These are phyloP conservation scores for Fusarium devonianum DNA, from an alignment of 2,329 filamentous ascomycete genomes.

Conservation along the genomic window DNA sequence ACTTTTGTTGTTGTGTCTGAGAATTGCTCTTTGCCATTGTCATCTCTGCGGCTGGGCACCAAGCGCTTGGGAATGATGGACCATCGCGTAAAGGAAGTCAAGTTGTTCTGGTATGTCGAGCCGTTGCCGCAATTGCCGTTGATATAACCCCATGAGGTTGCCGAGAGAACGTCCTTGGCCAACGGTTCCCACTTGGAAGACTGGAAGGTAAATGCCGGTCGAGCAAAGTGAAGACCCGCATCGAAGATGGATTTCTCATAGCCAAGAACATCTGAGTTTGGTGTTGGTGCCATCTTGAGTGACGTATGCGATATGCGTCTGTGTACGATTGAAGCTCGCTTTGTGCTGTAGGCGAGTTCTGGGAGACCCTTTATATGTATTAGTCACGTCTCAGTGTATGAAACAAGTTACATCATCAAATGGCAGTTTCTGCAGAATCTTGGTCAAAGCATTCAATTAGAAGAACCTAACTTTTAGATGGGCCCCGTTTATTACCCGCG, in stretches of 20 bases:
- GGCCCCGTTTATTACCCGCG: too few species aligned
- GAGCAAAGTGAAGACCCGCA: neutral
- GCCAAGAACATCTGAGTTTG: neutral
- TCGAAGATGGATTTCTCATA: neutral
- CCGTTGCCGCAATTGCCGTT: slow-evolving; percentile 23
- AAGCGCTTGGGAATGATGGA: slow-evolving; percentile 12
- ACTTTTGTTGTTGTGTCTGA: slow-evolving; percentile 14
- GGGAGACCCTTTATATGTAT: too few species aligned
- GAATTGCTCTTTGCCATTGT: slow-evolving; percentile 18
- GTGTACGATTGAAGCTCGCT: too few species aligned
- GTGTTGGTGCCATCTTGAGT: neutral
- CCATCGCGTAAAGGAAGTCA: slow-evolving; percentile 12
- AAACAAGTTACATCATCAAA: too few species aligned
- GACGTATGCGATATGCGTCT: too few species aligned
- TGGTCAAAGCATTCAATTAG: too few species aligned
- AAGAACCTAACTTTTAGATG: too few species aligned
- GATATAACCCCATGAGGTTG: slow-evolving; percentile 28
- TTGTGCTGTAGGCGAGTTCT: too few species aligned
- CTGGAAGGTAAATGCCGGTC: slow-evolving; percentile 1
- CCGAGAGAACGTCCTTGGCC: slow-evolving; percentile 16
- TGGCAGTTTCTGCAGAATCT: too few species aligned
- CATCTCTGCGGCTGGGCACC: slow-evolving; percentile 15
- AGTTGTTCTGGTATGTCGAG: slow-evolving; percentile 20
- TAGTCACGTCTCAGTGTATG: too few species aligned
- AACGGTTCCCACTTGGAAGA: slow-evolving; percentile 13